Conservation (phyloP, 192 early-diverging fungal species). For the Coemansia sp. region DNA sequence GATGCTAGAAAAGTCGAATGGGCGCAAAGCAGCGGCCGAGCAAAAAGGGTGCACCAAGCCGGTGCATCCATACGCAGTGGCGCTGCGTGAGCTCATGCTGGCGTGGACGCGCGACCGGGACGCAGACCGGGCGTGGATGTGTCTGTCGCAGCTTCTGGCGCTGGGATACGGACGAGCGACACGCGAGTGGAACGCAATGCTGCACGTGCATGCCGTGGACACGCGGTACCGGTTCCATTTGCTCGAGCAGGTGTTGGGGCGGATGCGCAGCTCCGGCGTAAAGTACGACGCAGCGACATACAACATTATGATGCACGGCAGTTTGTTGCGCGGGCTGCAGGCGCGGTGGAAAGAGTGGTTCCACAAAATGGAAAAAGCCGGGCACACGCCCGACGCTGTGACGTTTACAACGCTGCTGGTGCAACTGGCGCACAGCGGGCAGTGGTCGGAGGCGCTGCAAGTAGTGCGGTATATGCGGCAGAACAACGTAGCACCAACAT, state of each 20-base stretch:
- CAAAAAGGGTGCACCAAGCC: slow-evolving; percentile 5
- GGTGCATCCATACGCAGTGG: slow-evolving; percentile 12
- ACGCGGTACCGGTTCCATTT: slow-evolving; percentile 34
- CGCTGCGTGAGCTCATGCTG: slow-evolving; percentile 23
- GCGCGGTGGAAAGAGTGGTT: slow-evolving; percentile 28
- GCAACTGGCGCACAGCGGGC: slow-evolving; percentile 25
- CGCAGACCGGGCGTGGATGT: slow-evolving; percentile 24
- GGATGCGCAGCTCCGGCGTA: slow-evolving; percentile 25
- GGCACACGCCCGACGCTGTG: slow-evolving; percentile 7
- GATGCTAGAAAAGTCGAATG: slow-evolving; percentile 6
- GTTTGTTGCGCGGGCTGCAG: slow-evolving; percentile 31
- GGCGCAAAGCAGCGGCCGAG: neutral
- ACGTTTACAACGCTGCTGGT: slow-evolving; percentile 24
- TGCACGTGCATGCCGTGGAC: slow-evolving; percentile 40
- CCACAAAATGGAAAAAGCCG: slow-evolving; percentile 23
- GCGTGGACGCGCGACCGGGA: slow-evolving; percentile 30
- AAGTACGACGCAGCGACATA: slow-evolving; percentile 23
- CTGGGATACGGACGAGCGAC: slow-evolving; percentile 16
- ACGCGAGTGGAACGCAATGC: slow-evolving; percentile 42
- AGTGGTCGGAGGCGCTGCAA: slow-evolving; percentile 33
- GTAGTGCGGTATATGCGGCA: slow-evolving; percentile 20
- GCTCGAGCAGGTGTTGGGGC: slow-evolving; percentile 23
- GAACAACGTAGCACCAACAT: slow-evolving; percentile 2
- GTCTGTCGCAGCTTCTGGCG: slow-evolving; percentile 15
- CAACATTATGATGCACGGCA: slow-evolving; percentile 40